Percentiles rank a stretch among this genome's conserved stretches.
Evolutionary conservation across 164 flowering plant genomes (phyloP).

Genomic region (Nymphaea thermarum): DNA sequence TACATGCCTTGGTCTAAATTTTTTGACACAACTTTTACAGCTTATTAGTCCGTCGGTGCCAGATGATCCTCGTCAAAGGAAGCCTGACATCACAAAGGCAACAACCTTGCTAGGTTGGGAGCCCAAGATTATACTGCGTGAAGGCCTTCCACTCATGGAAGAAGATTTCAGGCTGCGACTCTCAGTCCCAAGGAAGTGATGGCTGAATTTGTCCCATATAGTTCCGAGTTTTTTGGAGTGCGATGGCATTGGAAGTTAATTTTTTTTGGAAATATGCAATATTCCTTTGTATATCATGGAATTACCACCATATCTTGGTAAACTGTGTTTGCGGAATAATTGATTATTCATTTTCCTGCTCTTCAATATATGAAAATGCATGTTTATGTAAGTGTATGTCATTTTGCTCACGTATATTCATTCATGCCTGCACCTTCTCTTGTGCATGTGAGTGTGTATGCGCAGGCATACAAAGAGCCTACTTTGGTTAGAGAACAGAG

Average conservation of each 20-base stretch:
- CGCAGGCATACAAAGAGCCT: too few relatives aligned
- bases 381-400: too few relatives aligned
- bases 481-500: too few relatives aligned
- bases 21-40: constrained; percentile 18
- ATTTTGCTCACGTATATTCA: too few relatives aligned
- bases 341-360: not conserved
- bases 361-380: too few relatives aligned
- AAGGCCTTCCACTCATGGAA: constrained; percentile 73
- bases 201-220: not conserved
- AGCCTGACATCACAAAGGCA: constrained; percentile 60
- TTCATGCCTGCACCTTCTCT: too few relatives aligned
- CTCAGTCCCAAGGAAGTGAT: constrained; percentile 28
- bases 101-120: constrained; percentile 64
- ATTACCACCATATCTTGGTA: not conserved
- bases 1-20: too few relatives aligned
- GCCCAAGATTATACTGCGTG: constrained; percentile 53
- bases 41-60: constrained; percentile 40
- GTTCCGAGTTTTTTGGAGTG: not conserved
- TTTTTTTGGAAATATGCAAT: not conserved
- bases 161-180: constrained; percentile 62
- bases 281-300: not conserved
- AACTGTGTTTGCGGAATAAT: not conserved
- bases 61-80: constrained; percentile 68
- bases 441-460: too few relatives aligned
- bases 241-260: not conserved